phyloP scores from a whole-genome alignment of 306 rosid species.

The Casuarina equisetifolia region DNA sequence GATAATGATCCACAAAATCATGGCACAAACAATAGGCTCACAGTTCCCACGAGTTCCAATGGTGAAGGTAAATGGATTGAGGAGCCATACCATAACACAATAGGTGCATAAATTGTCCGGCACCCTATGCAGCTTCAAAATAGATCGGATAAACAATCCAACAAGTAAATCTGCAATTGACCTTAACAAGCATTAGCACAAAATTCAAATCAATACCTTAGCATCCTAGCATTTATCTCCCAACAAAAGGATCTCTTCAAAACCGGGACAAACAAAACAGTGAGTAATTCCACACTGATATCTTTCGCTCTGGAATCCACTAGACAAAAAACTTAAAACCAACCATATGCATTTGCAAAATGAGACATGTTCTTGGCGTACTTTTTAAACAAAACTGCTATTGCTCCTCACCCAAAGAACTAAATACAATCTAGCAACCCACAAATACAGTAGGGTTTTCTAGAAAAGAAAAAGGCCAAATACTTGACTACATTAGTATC shows the following conservation, averaged over 20 bases:
- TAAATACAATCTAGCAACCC: too few species aligned
- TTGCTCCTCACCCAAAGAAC: too few species aligned
- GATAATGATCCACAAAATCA: constrained; percentile 71
- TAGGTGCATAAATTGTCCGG: constrained; percentile 59
- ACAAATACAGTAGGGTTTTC: too few species aligned
- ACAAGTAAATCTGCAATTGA: constrained; percentile 76
- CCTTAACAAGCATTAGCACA: constrained; percentile 15
- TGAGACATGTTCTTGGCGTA: neutral
- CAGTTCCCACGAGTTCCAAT: constrained; percentile 93
- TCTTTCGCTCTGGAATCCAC: neutral
- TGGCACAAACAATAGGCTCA: constrained; percentile 89
- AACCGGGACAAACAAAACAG: constrained; percentile 1
- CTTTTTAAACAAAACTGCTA: too few species aligned
- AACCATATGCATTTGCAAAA: neutral
- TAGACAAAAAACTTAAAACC: neutral
- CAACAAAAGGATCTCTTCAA: neutral
- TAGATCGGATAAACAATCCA: constrained; percentile 66
- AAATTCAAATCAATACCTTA: neutral
- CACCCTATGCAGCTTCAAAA: constrained; percentile 76
- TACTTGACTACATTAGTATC: too few species aligned
- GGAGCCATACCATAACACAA: constrained; percentile 76
- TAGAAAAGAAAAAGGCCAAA: too few species aligned
- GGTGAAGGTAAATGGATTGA: constrained; percentile 91
- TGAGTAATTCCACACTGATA: neutral
- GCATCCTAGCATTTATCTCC: constrained; percentile 1